A percentile compares a stretch with the other conserved stretches of the same genome.
phyloP scores from a whole-genome alignment of 2,329 filamentous ascomycete species.

The Verticillium longisporum region DNA sequence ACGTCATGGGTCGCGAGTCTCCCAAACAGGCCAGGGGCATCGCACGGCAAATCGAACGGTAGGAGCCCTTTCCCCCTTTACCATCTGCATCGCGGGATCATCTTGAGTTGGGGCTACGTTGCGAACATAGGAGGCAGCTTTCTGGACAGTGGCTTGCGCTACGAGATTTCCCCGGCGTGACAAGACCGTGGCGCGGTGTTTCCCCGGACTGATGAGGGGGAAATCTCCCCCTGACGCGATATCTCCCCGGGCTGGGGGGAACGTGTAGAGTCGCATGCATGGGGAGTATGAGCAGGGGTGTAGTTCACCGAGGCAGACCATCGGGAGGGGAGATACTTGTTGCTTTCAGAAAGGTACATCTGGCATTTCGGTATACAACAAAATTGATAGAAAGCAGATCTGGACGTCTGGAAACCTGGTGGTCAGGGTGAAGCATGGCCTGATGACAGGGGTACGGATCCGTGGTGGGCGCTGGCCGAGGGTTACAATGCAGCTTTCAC shows the following conservation, averaged over 20 bases:
- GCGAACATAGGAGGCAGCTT: too few relatives aligned
- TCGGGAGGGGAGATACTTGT: background rate
- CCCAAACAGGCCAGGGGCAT: too few relatives aligned
- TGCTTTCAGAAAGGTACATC: background rate
- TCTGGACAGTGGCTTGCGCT: background rate
- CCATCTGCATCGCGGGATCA: too few relatives aligned
- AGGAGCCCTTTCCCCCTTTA: too few relatives aligned
- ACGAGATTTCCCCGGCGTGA: background rate
- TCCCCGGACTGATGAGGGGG: background rate
- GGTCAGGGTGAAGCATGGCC: too few relatives aligned
- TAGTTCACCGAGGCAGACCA: background rate
- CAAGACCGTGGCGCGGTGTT: background rate
- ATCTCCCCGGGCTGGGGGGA: background rate
- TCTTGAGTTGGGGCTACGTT: too few relatives aligned
- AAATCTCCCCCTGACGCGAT: background rate
- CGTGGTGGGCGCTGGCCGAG: conserved; percentile 21
- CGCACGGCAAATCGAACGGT: too few relatives aligned
- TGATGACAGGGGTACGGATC: too few relatives aligned
- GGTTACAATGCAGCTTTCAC: background rate
- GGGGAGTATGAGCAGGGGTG: background rate
- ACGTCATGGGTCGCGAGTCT: background rate
- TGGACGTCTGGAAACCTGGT: too few relatives aligned
- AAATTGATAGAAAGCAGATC: too few relatives aligned
- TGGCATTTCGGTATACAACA: background rate
- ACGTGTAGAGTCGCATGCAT: background rate